These are phyloP conservation scores for Syzygium malaccense DNA, from an alignment of 441 rosid genomes.

Conservation along the genomic window DNA sequence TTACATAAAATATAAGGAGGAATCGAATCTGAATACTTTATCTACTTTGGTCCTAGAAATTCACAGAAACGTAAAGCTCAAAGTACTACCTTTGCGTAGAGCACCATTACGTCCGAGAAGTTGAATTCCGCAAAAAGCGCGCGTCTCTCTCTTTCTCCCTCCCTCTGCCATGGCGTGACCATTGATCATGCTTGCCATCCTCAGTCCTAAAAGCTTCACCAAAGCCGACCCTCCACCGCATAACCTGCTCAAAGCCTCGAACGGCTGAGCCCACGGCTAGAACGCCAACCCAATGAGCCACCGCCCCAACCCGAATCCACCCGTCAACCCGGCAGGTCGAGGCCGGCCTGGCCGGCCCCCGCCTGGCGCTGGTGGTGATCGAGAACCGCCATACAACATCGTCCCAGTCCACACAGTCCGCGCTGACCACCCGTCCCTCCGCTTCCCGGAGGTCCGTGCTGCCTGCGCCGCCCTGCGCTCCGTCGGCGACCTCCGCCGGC, in stretches of 20 bases:
- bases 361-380: conserved; percentile 10
- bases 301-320: not conserved
- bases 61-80: not conserved
- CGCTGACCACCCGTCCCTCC: not conserved
- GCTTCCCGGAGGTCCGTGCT: not conserved
- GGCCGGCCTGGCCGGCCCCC: not conserved
- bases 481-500: not conserved
- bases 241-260: not conserved
- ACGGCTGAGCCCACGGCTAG: not conserved
- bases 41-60: not conserved
- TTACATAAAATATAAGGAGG: not conserved
- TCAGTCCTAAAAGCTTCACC: not conserved
- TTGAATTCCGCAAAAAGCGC: not conserved
- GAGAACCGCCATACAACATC: conserved; percentile 58
- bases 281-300: not conserved
- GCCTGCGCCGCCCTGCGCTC: not conserved
- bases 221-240: not conserved
- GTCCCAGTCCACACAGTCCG: conserved; percentile 70
- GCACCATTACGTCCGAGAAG: not conserved
- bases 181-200: not conserved
- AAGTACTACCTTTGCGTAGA: not conserved
- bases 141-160: not conserved
- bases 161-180: not conserved
- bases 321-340: fast-evolving
- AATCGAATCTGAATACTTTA: not conserved